These are phyloP conservation scores for Achlya hypogyna DNA, from an alignment of 352 stramenopile species.

Conservation along the genomic window DNA sequence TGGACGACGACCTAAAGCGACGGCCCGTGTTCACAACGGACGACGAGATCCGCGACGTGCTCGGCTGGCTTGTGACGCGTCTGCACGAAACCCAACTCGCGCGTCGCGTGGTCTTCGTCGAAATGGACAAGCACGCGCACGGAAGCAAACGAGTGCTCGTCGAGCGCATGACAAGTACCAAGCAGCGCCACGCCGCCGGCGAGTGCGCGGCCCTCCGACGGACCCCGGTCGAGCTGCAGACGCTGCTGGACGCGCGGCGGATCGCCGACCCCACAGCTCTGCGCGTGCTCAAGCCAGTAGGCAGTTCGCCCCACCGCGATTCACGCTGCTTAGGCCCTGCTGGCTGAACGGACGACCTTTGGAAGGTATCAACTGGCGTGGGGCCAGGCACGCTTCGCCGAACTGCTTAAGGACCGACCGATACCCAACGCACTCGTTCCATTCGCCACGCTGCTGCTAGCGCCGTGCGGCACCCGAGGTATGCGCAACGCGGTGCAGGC, in stretches of 20 bases:
- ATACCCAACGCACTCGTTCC: not conserved
- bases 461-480: not conserved
- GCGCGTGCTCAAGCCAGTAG: not conserved
- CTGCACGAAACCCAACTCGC: not conserved
- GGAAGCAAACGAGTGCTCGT: not conserved
- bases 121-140: not conserved
- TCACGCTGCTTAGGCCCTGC: not conserved
- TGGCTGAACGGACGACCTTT: not conserved
- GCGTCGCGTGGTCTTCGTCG: not conserved
- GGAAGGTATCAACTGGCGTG: not conserved
- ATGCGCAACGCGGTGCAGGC: constrained; percentile 5
- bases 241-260: not conserved
- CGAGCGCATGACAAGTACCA: not conserved
- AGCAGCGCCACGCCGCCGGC: not conserved
- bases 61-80: not conserved
- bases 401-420: not conserved
- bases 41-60: not conserved
- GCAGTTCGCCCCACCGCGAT: not conserved
- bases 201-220: not conserved
- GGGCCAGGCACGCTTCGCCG: constrained; percentile 4
- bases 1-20: constrained; percentile 18
- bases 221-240: not conserved
- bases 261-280: not conserved
- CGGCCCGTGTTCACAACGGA: constrained; percentile 4
- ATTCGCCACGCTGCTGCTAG: constrained; percentile 1